These are phyloP conservation scores for Theobroma grandiflorum DNA, from an alignment of 441 rosid species.

Conservation along the genomic window DNA sequence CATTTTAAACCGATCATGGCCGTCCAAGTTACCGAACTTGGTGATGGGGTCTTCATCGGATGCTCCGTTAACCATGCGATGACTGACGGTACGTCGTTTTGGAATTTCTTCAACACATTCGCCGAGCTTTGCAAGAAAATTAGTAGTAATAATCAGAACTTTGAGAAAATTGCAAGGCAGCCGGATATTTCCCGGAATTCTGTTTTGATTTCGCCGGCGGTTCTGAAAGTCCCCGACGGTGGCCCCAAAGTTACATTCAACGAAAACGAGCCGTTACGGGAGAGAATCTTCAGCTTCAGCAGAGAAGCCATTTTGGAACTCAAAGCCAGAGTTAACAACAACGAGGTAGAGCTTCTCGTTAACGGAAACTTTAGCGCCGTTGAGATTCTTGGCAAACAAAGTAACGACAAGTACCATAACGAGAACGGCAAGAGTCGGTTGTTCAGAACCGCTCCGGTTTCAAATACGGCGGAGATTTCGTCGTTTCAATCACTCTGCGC, in stretches of 20 bases:
- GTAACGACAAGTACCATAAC: slow-evolving; percentile 50
- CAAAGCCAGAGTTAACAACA: slow-evolving; percentile 55
- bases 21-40: slow-evolving; percentile 65
- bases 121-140: slow-evolving; percentile 55
- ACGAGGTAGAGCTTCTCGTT: slow-evolving; percentile 23
- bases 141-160: neutral
- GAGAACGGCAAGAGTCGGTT: slow-evolving; percentile 48
- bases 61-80: slow-evolving; percentile 63
- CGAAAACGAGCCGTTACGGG: slow-evolving; percentile 55
- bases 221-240: slow-evolving; percentile 52
- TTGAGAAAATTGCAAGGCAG: slow-evolving; percentile 35
- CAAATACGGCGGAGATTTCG: slow-evolving; percentile 54
- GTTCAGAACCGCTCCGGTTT: slow-evolving; percentile 37
- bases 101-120: slow-evolving; percentile 71
- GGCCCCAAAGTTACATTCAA: slow-evolving; percentile 66
- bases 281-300: slow-evolving; percentile 67
- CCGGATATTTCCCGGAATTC: slow-evolving; percentile 64
- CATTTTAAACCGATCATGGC: slow-evolving; percentile 59
- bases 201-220: slow-evolving; percentile 56
- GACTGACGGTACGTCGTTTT: slow-evolving; percentile 65
- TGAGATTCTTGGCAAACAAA: slow-evolving; percentile 66
- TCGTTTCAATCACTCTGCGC: slow-evolving; percentile 72
- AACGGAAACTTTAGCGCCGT: slow-evolving; percentile 44
- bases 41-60: slow-evolving; percentile 62
- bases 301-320: slow-evolving; percentile 53